These are phyloP conservation scores for Globisporangium abappressorium DNA, from an alignment of 352 stramenopile species.

Conservation along the genomic window DNA sequence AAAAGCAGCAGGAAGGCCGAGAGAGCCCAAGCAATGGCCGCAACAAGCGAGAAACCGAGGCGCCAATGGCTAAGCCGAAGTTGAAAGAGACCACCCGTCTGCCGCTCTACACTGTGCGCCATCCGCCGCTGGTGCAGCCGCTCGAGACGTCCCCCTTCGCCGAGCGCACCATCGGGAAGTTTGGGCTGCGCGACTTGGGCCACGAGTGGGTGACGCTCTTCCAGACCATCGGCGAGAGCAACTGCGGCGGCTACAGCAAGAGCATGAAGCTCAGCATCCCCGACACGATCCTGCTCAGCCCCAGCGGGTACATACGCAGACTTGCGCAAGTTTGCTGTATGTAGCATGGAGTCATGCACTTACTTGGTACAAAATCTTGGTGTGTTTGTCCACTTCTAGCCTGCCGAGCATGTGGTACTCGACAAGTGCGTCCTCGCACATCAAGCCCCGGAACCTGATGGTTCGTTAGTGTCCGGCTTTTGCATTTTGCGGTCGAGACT, in stretches of 20 bases:
- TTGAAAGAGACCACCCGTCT: constrained; percentile 1
- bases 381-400: constrained; percentile 16
- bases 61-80: constrained; percentile 5
- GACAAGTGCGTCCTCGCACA: constrained; percentile 38
- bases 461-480: constrained; percentile 13
- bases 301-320: constrained; percentile 33
- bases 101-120: constrained; percentile 45
- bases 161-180: constrained; percentile 24
- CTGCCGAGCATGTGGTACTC: constrained; percentile 62
- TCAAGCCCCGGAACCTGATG: constrained; percentile 39
- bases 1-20: not conserved
- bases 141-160: constrained; percentile 38
- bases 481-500: not conserved
- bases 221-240: constrained; percentile 35
- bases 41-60: not conserved
- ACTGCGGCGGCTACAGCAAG: constrained; percentile 20
- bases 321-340: not conserved
- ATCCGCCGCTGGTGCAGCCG: constrained; percentile 54
- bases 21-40: not conserved
- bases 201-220: constrained; percentile 64
- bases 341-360: too few species aligned
- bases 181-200: constrained; percentile 38
- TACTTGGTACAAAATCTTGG: not conserved
- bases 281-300: constrained; percentile 59
- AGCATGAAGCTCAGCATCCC: constrained; percentile 52